These are phyloP conservation scores for Fraxinus dipetala DNA, from an alignment of 305 asterid species.

Conservation along the genomic window DNA sequence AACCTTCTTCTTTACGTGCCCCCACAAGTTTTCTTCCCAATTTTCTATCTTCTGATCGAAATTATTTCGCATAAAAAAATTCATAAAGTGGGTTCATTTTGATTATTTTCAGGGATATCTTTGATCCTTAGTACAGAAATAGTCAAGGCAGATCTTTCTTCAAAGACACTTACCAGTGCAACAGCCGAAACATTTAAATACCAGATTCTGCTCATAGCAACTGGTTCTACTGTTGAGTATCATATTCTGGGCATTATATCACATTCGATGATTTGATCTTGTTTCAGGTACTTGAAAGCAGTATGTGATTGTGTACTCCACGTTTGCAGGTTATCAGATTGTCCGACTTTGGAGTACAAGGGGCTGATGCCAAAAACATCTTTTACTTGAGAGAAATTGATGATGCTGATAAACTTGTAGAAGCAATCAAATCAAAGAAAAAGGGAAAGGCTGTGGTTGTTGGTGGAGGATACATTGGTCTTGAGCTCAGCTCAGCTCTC, in stretches of 20 bases:
- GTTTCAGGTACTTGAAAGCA: background rate
- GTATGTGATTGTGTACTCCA: conserved; percentile 16
- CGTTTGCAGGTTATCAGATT: conserved; percentile 61
- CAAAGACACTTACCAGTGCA: conserved; percentile 73
- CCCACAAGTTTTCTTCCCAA: background rate
- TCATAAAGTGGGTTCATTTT: conserved; percentile 26
- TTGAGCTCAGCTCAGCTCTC: conserved; percentile 94
- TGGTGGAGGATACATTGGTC: conserved; percentile 98
- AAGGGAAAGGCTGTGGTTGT: conserved; percentile 82
- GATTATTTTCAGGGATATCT: conserved; percentile 61
- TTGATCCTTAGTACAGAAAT: conserved; percentile 86
- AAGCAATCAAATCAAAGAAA: conserved; percentile 79
- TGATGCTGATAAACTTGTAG: conserved; percentile 92
- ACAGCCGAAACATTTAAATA: conserved; percentile 67
- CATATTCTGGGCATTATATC: conserved; percentile 2
- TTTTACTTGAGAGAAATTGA: conserved; percentile 87
- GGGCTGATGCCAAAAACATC: conserved; percentile 90
- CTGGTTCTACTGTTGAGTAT: conserved; percentile 81
- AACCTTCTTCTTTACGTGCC: background rate
- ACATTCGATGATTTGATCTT: background rate
- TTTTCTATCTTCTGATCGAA: background rate
- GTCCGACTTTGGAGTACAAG: conserved; percentile 81
- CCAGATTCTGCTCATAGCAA: conserved; percentile 63
- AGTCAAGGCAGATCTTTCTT: conserved; percentile 79
- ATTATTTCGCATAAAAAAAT: background rate